Evolutionary conservation across 495 filamentous ascomycete genomes (phyloP), one percentile per base, ranked within the genome.

Genomic region (Penicillium flavigenum): DNA sequence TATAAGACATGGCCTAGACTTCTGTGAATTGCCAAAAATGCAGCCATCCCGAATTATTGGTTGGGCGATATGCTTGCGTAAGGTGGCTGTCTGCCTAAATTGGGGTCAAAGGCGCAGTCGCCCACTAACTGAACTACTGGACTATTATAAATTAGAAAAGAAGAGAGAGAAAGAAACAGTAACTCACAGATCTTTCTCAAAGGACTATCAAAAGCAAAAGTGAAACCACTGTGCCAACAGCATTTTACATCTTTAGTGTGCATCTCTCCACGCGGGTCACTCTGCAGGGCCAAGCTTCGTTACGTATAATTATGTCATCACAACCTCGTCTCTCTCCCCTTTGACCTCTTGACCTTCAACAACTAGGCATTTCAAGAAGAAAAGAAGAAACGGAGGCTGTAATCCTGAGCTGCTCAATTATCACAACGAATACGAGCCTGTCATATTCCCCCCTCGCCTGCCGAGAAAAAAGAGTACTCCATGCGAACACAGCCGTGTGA

Each of bases 301-400:
- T 69, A 69, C 68, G 63, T 67, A 63, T 58, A 69, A 74, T 77
- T 76, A 76, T 76, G 74, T 77, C 74, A 77, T 77, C 74, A 57
- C 56, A 59, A 53, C 58, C 36, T 53, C 41, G 32, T 50, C 51
- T 63, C 46, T 55, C 62, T 60, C 54, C 51, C 42, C 47, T 50
- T 43, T 57, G 45, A 49, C 38, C 36, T 57, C 44, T 44, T 57
- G 54, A 55, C 44, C 46, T 43, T 22, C 46, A 53, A 27, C 51
- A 53, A 44, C n/a, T 26, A 42, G 39, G 51, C 39, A 31, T 31
- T 44, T 19, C 19, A 47, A 27, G 12, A 39, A 39, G 36, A 39
- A 39, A 17, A 31, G 16, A 44, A 24, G 16, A 29, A 26, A 46
- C 6, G 26, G 29, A 38, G 36, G 34, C 46, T 11, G 31, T 19